A percentile compares a stretch with the other conserved stretches of the same genome.
Conservation (phyloP, 306 rosid genomes). For the Ammopiptanthus mongolicus region DNA sequence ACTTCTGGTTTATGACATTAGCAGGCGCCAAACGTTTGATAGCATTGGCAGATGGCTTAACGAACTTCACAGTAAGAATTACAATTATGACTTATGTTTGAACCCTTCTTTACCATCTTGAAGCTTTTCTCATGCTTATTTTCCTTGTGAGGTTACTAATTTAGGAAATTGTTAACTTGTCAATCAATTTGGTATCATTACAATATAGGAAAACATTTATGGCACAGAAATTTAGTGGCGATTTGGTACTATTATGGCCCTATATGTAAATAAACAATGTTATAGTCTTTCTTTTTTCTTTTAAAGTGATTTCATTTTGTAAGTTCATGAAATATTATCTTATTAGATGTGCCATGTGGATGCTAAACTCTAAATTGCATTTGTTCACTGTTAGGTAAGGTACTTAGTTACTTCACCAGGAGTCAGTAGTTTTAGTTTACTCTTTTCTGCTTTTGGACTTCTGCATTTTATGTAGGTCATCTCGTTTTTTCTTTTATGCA, state of each 20-base stretch:
- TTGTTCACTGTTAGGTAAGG: neutral
- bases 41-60: conserved; percentile 88
- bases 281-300: neutral
- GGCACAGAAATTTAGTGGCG: neutral
- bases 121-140: conserved; percentile 13
- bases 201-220: neutral
- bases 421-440: neutral
- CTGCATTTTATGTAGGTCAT: neutral
- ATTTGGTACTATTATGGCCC: neutral
- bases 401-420: neutral
- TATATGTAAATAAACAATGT: neutral
- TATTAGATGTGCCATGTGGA: neutral
- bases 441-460: neutral
- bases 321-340: neutral
- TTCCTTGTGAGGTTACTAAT: conserved; percentile 5
- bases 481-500: neutral
- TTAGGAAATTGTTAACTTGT: neutral
- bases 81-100: neutral
- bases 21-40: conserved; percentile 81
- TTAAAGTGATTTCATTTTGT: neutral
- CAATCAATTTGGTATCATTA: neutral
- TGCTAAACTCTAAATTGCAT: conserved; percentile 8
- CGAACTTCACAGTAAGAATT: conserved; percentile 77
- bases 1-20: conserved; percentile 78
- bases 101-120: neutral